Percentiles rank a stretch among this genome's conserved stretches.
Evolutionary conservation across 2,329 filamentous ascomycete species (phyloP).

Genomic region (Xylariaceae sp.): DNA sequence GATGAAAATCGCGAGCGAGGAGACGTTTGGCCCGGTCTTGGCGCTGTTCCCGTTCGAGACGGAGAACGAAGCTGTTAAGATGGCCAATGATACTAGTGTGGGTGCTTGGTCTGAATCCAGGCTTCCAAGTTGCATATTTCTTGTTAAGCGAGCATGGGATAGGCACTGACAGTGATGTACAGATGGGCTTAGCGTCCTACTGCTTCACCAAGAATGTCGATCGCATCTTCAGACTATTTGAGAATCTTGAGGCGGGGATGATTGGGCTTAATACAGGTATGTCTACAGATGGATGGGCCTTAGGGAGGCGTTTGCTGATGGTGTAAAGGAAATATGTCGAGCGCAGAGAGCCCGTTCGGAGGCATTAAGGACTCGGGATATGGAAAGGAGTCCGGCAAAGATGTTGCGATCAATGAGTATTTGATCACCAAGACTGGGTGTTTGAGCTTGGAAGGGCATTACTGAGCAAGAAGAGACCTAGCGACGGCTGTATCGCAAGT

Average conservation of each 20-base stretch:
- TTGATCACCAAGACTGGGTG: constrained; percentile 46
- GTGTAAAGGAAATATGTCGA: constrained; percentile 36
- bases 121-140: background rate
- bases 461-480: constrained; percentile 15
- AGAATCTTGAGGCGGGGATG: constrained; percentile 57
- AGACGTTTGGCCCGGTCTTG: constrained; percentile 59
- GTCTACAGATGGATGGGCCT: constrained; percentile 5
- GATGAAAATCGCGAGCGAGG: constrained; percentile 50
- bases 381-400: constrained; percentile 48
- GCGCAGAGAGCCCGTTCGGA: constrained; percentile 45
- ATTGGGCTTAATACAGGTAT: constrained; percentile 45
- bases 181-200: constrained; percentile 58
- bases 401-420: constrained; percentile 46
- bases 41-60: constrained; percentile 55
- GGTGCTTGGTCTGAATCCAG: constrained; percentile 1
- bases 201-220: constrained; percentile 60
- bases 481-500: too few relatives aligned
- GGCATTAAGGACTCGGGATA: constrained; percentile 48
- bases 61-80: constrained; percentile 52
- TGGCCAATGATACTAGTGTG: constrained; percentile 53
- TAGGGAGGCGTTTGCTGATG: background rate
- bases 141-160: background rate
- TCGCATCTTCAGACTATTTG: constrained; percentile 55
- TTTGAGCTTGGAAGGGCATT: constrained; percentile 40
- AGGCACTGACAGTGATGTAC: background rate